Evolutionary conservation across 2,329 filamentous ascomycete species (phyloP).

Genomic region (Xylaria sp.): DNA sequence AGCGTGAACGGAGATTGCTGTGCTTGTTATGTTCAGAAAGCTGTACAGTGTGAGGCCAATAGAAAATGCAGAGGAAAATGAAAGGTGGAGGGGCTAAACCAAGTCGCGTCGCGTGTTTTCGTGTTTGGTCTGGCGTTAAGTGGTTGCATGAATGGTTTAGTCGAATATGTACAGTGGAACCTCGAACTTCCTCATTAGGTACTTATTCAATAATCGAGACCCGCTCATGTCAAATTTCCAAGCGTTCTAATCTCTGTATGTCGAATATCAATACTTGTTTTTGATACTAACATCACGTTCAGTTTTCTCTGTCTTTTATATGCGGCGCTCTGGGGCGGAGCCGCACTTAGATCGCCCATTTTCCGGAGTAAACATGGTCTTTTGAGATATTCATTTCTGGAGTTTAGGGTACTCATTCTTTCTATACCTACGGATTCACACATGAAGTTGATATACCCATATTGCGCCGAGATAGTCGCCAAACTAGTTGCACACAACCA

Average conservation of each 20-base stretch:
- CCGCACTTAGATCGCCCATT: background rate
- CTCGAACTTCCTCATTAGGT: background rate
- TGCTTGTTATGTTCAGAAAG: background rate
- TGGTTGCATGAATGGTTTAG: constrained; percentile 34
- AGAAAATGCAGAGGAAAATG: constrained; percentile 15
- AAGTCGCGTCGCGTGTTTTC: constrained; percentile 37
- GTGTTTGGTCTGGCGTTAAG: constrained; percentile 37
- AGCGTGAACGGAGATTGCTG: constrained; percentile 18
- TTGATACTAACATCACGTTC: background rate
- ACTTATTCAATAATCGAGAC: background rate
- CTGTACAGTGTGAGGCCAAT: background rate
- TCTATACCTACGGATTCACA: background rate
- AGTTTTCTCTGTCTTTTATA: background rate
- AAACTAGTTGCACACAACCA: background rate
- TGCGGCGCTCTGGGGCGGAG: background rate
- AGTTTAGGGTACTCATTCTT: background rate
- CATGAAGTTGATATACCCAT: background rate
- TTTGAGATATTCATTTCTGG: background rate
- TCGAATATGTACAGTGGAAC: background rate
- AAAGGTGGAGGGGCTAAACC: constrained; percentile 35
- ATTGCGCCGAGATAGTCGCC: constrained; percentile 1
- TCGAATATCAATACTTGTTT: background rate
- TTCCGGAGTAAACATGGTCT: background rate
- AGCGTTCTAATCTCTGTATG: background rate
- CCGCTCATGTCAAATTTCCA: background rate